Evolutionary conservation across 176 grass and related monocot genomes (phyloP), one percentile per base, ranked within the genome.

Genomic region (Oryza punctata): DNA sequence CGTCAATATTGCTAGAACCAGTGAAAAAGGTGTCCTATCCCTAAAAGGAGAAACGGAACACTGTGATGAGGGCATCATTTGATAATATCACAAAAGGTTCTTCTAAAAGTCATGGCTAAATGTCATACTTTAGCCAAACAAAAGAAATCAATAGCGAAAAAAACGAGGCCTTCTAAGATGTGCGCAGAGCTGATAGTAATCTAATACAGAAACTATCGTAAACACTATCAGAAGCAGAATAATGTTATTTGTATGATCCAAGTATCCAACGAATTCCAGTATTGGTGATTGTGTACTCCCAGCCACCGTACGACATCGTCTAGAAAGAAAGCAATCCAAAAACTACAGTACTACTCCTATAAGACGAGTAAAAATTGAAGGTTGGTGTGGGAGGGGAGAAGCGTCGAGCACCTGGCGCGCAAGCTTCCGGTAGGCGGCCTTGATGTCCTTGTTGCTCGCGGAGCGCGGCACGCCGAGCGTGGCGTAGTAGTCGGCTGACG

Each of bases 401-500:
- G 47, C 35, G 69, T 78, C 88, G 78, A 93, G 44, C 57, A 99
- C 96, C 96, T 99, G 93, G 64, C 96, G 96, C 29, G 96, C 96
- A 79, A 96, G 91, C 84, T 86, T 95, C 60, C 96, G 85, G 81
- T 99, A 99, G 3, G 96, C 96, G 25, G 93, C 73, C 87, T 99
- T 99, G 89, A 99, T 96, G 83, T 94, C 96, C 63, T 96, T 99
- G 81, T 66, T 86, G 78, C 78, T 85, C 21, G 96, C 96, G 49
- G 91, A 92, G 63, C 93, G 91, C 46, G 88, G 70, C 60, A 99
- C 85, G 61, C 96, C 96, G 12, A 99, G 85, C 63, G 93, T 96
- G 33, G 85, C 85, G 78, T 99, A 99, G 77, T 99, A 99, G 84
- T 99, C 96, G 15, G 91, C 85, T 8, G 91, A 89, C 78, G 89